phyloP scores from a whole-genome alignment of 2,329 filamentous ascomycete species.

The Periglandula ipomoeae region DNA sequence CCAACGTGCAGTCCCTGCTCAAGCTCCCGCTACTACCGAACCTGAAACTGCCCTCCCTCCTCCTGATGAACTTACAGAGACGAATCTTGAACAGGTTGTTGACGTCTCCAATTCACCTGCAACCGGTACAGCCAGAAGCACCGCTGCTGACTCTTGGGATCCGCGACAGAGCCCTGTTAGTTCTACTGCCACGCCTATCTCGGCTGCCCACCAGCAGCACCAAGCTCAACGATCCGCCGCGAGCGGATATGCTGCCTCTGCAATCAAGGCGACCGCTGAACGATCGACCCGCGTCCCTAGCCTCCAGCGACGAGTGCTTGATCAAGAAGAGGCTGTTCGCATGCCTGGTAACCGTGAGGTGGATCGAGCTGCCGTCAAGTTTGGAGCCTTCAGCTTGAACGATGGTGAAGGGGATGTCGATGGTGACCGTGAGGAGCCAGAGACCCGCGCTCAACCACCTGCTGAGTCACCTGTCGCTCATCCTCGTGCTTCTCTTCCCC shows the following conservation, averaged over 20 bases:
- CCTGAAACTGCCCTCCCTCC: constrained; percentile 52
- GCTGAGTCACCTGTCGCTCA: constrained; percentile 83
- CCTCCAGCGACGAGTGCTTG: constrained; percentile 77
- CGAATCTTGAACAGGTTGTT: constrained; percentile 83
- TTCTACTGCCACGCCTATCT: constrained; percentile 57
- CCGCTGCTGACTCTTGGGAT: constrained; percentile 78
- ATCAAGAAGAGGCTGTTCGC: constrained; percentile 95
- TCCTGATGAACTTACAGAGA: constrained; percentile 76
- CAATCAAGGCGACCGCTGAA: constrained; percentile 65
- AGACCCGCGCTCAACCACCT: constrained; percentile 87
- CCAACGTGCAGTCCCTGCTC: constrained; percentile 20
- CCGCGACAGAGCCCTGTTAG: constrained; percentile 50
- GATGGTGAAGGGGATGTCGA: constrained; percentile 82
- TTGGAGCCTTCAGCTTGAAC: constrained; percentile 88
- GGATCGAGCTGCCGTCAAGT: constrained; percentile 87
- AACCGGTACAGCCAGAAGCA: constrained; percentile 81
- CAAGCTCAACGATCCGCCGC: constrained; percentile 43
- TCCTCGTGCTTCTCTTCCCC: constrained; percentile 80
- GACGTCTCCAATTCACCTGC: constrained; percentile 70
- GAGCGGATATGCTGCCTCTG: constrained; percentile 68
- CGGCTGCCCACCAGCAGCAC: constrained; percentile 53
- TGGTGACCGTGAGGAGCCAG: constrained; percentile 87
- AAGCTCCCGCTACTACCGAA: constrained; percentile 26
- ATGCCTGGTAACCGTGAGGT: constrained; percentile 97
- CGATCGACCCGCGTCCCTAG: constrained; percentile 60